phyloP scores from a whole-genome alignment of 2,329 filamentous ascomycete species.

The Arthrobotrys sphaeroides region DNA sequence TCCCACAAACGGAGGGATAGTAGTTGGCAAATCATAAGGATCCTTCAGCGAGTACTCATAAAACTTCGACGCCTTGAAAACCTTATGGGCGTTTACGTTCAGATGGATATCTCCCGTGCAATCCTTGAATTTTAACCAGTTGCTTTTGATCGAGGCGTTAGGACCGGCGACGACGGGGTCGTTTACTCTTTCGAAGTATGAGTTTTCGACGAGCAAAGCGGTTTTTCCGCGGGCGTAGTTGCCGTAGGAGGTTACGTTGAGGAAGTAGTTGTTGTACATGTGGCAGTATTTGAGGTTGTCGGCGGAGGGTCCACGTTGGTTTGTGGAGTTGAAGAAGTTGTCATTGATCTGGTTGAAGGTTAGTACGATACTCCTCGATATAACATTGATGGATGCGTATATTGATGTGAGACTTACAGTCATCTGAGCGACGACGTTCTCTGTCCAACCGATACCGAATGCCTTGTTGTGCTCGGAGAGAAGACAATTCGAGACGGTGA shows the following conservation, averaged over 20 bases:
- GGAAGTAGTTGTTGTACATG: conserved; percentile 56
- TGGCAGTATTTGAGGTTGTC: conserved; percentile 56
- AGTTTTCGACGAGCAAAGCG: conserved; percentile 55
- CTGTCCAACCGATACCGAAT: conserved; percentile 57
- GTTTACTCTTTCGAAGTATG: conserved; percentile 56
- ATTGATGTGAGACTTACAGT: conserved; percentile 26
- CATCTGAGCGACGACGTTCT: conserved; percentile 55
- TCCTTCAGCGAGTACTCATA: conserved; percentile 36
- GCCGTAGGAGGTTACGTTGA: conserved; percentile 56
- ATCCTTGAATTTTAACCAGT: conserved; percentile 55
- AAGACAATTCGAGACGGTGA: conserved; percentile 56
- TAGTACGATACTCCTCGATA: neutral
- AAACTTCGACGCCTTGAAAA: conserved; percentile 44
- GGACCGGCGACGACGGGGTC: conserved; percentile 55
- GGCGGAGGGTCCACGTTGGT: conserved; percentile 56
- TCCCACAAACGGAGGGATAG: conserved; percentile 30
- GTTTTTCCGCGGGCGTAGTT: conserved; percentile 57
- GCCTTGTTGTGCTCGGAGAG: conserved; percentile 57
- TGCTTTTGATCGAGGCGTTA: conserved; percentile 54
- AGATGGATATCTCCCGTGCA: conserved; percentile 53
- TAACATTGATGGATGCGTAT: neutral
- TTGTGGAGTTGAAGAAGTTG: conserved; percentile 57
- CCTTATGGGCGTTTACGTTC: conserved; percentile 24
- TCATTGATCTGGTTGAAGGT: conserved; percentile 54
- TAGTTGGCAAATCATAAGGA: conserved; percentile 35